phyloP scores from a whole-genome alignment of 768 basidiomycete species.

The Dioszegia aurantiaca region DNA sequence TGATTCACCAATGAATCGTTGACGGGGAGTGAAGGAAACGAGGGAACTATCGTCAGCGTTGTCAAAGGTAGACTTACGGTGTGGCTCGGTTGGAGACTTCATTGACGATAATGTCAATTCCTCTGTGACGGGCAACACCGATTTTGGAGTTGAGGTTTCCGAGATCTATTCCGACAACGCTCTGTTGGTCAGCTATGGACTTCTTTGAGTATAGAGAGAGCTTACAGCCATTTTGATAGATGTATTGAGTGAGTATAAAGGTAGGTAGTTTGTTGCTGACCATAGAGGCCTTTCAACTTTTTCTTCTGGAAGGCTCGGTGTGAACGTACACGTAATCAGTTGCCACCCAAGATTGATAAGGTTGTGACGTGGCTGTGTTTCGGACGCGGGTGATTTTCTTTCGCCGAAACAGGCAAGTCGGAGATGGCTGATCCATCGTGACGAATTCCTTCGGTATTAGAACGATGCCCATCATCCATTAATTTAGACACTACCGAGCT shows the following conservation, averaged over 20 bases:
- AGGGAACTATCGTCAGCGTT: slow-evolving; percentile 64
- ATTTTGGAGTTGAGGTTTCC: slow-evolving; percentile 90
- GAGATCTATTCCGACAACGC: slow-evolving; percentile 90
- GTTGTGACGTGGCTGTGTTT: neutral
- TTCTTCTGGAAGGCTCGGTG: slow-evolving; percentile 1
- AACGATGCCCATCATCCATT: too few relatives aligned
- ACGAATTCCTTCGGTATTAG: too few relatives aligned
- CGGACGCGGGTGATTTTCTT: neutral
- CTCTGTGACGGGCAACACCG: slow-evolving; percentile 89
- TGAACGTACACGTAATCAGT: neutral
- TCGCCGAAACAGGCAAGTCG: slow-evolving; percentile 2
- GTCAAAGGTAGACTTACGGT: slow-evolving; percentile 63
- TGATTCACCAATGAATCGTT: slow-evolving; percentile 85
- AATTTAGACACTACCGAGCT: neutral
- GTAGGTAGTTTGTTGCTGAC: neutral
- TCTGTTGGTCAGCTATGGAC: slow-evolving; percentile 24
- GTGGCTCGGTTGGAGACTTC: slow-evolving; percentile 96
- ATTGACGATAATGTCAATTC: slow-evolving; percentile 97
- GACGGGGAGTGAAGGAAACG: slow-evolving; percentile 87
- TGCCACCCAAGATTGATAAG: neutral
- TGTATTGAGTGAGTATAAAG: slow-evolving; percentile 4
- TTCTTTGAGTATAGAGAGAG: neutral
- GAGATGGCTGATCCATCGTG: neutral
- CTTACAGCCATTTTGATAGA: slow-evolving; percentile 16
- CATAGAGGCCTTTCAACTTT: neutral